These are phyloP conservation scores for Lenwebbia sp. DNA, from an alignment of 345 rosid genomes.

Conservation along the genomic window DNA sequence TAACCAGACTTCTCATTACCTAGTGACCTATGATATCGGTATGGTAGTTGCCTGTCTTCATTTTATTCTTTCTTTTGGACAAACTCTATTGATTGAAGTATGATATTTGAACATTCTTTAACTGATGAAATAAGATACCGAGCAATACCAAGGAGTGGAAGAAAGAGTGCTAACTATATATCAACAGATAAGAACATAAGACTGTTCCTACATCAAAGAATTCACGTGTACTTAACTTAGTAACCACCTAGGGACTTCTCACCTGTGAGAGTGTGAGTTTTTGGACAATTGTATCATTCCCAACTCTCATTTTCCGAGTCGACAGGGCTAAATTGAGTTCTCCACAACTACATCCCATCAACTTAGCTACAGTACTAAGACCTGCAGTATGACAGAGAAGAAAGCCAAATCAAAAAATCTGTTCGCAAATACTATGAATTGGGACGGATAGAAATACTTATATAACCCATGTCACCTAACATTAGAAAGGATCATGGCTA, in stretches of 20 bases:
- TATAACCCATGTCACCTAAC: neutral
- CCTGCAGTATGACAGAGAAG: conserved; percentile 31
- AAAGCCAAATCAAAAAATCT: neutral
- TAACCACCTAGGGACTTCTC: neutral
- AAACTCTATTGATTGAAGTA: neutral
- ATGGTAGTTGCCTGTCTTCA: neutral
- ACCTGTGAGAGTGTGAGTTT: conserved; percentile 87
- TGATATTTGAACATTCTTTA: neutral
- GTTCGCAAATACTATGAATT: neutral
- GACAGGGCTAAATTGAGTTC: conserved; percentile 75
- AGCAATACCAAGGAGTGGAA: neutral
- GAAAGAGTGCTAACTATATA: neutral
- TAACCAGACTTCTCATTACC: neutral
- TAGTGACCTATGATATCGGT: neutral
- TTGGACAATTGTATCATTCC: conserved; percentile 81
- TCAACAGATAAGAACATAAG: neutral
- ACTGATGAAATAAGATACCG: neutral
- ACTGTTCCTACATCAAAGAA: neutral
- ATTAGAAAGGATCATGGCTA: neutral
- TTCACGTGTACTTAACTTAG: neutral
- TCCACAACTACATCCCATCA: conserved; percentile 64
- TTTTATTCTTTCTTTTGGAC: neutral
- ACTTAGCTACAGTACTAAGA: conserved; percentile 56
- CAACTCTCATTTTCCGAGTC: conserved; percentile 90
- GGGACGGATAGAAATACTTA: neutral